These are phyloP conservation scores for Chrysoporthe austroafricana DNA, from an alignment of 2,329 filamentous ascomycete genomes.

Conservation along the genomic window DNA sequence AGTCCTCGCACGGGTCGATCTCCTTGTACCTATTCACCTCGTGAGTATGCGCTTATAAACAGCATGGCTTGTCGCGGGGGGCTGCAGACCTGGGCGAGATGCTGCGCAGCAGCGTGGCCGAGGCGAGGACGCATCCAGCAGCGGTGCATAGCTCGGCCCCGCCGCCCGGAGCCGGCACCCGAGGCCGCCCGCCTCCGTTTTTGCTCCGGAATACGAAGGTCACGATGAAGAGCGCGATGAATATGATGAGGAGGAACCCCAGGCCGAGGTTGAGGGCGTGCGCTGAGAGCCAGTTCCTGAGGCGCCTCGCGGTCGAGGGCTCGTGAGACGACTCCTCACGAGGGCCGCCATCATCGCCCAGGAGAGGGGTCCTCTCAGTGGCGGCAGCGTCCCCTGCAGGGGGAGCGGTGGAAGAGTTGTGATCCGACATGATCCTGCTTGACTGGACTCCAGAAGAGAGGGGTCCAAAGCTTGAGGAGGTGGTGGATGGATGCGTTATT, in stretches of 20 bases:
- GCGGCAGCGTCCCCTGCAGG: background rate
- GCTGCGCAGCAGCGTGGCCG: constrained; percentile 27
- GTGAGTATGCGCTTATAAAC: constrained; percentile 33
- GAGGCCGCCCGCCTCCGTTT: background rate
- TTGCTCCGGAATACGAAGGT: background rate
- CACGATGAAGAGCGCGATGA: constrained; percentile 22
- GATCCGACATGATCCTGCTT: background rate
- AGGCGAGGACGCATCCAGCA: constrained; percentile 28
- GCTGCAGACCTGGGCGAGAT: constrained; percentile 24
- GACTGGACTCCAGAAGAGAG: background rate
- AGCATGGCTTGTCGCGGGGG: background rate
- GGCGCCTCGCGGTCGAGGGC: constrained; percentile 9
- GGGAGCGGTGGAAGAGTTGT: background rate
- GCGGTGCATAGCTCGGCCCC: constrained; percentile 25
- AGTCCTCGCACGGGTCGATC: constrained; percentile 71
- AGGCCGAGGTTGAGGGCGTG: constrained; percentile 23
- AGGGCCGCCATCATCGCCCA: constrained; percentile 21
- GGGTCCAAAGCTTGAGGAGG: background rate
- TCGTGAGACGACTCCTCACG: background rate
- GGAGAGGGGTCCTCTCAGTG: constrained; percentile 27
- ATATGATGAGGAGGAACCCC: constrained; percentile 16
- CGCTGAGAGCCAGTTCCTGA: constrained; percentile 18
- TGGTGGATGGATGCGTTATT: background rate
- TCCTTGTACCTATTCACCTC: constrained; percentile 49
- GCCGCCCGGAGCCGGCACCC: constrained; percentile 1